These are phyloP conservation scores for Rhodomyrtus tomentosa DNA, from an alignment of 345 rosid species.

Conservation along the genomic window DNA sequence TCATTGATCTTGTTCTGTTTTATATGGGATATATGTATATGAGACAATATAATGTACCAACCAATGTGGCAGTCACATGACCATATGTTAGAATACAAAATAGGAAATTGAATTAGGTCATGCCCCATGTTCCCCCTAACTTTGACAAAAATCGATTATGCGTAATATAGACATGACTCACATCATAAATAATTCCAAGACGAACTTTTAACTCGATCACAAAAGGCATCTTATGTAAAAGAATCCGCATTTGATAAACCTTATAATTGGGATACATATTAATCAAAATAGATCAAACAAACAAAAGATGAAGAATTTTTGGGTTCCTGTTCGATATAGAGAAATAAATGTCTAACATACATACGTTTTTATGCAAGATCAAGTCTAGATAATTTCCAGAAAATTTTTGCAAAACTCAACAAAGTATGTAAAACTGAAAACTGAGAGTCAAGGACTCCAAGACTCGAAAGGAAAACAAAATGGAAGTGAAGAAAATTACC, in stretches of 20 bases:
- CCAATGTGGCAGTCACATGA: not conserved
- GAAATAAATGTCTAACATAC: not conserved
- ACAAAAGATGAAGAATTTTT: not conserved
- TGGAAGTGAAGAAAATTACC: not conserved
- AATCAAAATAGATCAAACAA: not conserved
- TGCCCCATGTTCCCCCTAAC: not conserved
- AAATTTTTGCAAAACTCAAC: not conserved
- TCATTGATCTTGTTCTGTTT: conserved; percentile 34
- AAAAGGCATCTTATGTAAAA: not conserved
- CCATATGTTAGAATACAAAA: not conserved
- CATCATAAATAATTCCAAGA: not conserved
- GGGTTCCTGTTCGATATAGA: not conserved
- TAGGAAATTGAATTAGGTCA: not conserved
- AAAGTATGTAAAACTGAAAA: not conserved
- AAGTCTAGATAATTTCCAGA: not conserved
- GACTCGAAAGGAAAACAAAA: not conserved
- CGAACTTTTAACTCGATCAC: not conserved
- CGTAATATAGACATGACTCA: not conserved
- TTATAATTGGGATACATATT: not conserved
- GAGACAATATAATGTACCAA: not conserved
- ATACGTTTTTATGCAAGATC: not conserved
- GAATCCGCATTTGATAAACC: not conserved
- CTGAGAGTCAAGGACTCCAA: not conserved
- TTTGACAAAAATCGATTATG: not conserved
- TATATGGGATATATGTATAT: not conserved